Evolutionary conservation across 2,329 filamentous ascomycete species (phyloP).

Genomic region (Pseudofabraea citricarpa): DNA sequence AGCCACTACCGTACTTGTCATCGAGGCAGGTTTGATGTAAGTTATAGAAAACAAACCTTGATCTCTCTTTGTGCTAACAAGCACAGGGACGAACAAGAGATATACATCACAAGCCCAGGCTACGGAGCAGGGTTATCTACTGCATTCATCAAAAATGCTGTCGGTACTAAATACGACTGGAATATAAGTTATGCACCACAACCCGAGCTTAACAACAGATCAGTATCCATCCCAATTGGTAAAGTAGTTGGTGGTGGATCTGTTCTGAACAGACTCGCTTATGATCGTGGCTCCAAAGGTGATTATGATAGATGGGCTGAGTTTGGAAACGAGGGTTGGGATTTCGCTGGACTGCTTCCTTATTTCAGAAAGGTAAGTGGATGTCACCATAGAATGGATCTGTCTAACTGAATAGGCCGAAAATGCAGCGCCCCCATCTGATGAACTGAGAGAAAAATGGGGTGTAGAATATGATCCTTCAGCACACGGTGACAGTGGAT

Average conservation of each 20-base stretch:
- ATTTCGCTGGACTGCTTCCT: constrained; percentile 32
- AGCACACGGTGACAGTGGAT: constrained; percentile 30
- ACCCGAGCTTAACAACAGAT: neutral
- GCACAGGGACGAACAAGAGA: neutral
- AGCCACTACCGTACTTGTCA: neutral
- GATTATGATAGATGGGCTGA: constrained; percentile 39
- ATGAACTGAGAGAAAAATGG: constrained; percentile 27
- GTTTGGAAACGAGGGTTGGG: constrained; percentile 39
- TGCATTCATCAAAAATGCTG: neutral
- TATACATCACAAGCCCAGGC: neutral
- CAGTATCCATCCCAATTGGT: neutral
- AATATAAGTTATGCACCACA: neutral
- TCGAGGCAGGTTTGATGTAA: constrained; percentile 1
- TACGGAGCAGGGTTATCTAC: too few species aligned
- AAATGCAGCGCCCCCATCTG: constrained; percentile 28
- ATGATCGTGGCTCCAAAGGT: constrained; percentile 28
- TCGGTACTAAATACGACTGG: constrained; percentile 1
- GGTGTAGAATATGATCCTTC: constrained; percentile 27
- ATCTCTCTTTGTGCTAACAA: neutral
- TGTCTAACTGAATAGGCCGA: constrained; percentile 24
- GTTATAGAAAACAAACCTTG: neutral
- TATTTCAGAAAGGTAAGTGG: constrained; percentile 2
- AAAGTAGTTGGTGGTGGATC: constrained; percentile 31
- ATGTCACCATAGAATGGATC: neutral
- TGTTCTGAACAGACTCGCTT: constrained; percentile 33